These are phyloP conservation scores for Colletotrichum costaricense DNA, from an alignment of 2,329 filamentous ascomycete genomes.

Conservation along the genomic window DNA sequence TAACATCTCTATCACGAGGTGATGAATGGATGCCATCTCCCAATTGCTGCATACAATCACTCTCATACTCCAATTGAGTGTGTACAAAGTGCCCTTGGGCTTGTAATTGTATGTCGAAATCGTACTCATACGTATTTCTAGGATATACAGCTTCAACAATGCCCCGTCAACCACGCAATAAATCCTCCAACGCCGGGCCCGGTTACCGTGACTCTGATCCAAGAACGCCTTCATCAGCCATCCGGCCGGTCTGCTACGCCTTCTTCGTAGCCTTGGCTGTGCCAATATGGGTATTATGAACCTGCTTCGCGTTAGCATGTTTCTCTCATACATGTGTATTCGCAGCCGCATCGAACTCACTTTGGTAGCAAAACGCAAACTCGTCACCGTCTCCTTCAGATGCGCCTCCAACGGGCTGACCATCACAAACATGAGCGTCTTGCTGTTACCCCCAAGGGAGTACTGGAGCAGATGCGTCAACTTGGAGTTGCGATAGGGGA, in stretches of 20 bases:
- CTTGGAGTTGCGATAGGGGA: slow-evolving; percentile 97
- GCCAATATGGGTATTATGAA: slow-evolving; percentile 92
- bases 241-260: slow-evolving; percentile 38
- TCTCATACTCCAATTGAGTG: background rate
- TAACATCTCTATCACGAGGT: no score
- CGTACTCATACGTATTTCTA: slow-evolving; percentile 37
- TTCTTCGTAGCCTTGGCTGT: slow-evolving; percentile 83
- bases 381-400: slow-evolving; percentile 91
- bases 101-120: slow-evolving; percentile 37
- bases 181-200: slow-evolving; percentile 27
- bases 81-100: slow-evolving; percentile 20
- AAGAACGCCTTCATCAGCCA: slow-evolving; percentile 30
- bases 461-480: slow-evolving; percentile 96
- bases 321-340: no score
- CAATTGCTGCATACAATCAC: background rate
- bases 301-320: slow-evolving; percentile 53
- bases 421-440: slow-evolving; percentile 99
- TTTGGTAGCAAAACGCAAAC: slow-evolving; percentile 95
- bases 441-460: slow-evolving; percentile 92
- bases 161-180: slow-evolving; percentile 19
- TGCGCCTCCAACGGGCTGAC: slow-evolving; percentile 92
- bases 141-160: slow-evolving; percentile 37
- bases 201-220: slow-evolving; percentile 9
- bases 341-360: slow-evolving; percentile 57
- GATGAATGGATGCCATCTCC: background rate